Base-by-base conservation (phyloP, 2,329 filamentous ascomycete species). In the Trichoderma gracile region DNA sequence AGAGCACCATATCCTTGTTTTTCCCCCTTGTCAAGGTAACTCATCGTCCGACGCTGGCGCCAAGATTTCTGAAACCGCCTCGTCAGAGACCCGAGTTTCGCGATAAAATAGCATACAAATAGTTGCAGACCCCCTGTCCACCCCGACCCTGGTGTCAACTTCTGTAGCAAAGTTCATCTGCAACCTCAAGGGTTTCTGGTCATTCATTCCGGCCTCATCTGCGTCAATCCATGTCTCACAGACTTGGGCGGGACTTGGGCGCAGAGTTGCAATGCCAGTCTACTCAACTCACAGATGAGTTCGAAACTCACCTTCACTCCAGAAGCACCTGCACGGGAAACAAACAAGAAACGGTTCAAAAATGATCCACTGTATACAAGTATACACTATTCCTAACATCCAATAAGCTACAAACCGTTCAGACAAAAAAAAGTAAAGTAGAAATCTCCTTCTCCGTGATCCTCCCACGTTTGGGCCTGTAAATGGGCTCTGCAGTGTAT, bases 301-400 rank as follows among this genome's bases (percentile, higher is more conserved):
- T 38, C 10, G 8, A 33, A 33, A 1, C 30, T 33, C 8, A 33
- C 27, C 27, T 33, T 40, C 38, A n/a, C 21, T 21, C 23, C 6
- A 8, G 8, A 5, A 45, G 17, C 38, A 46, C 2, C 5, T 25
- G 46, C 49, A 62, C 40, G 8, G 12, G 25, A 40, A 46, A 54
- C 23, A 27, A n/a, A 49, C 47, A 52, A 40, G 10, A 45, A 21
- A 6, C 33, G 47, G 21, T 61, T 54, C 25, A 25, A 53, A 38
- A 54, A 53, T 62, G 59, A 62, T 62, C 59, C 59, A 62, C 59
- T 54, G 49, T 62, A 62, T 62, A 62, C 59, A 54, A 62, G 49
- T 62, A 62, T 62, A 62, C 59, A 62, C 59, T 54, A 38, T 56
- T 56, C 60, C 60, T 43, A 63, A 63, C 53, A 47, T 63, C 60